phyloP scores from a whole-genome alignment of 148 eudicot genomes.

The Vaccinium macrocarpon region DNA sequence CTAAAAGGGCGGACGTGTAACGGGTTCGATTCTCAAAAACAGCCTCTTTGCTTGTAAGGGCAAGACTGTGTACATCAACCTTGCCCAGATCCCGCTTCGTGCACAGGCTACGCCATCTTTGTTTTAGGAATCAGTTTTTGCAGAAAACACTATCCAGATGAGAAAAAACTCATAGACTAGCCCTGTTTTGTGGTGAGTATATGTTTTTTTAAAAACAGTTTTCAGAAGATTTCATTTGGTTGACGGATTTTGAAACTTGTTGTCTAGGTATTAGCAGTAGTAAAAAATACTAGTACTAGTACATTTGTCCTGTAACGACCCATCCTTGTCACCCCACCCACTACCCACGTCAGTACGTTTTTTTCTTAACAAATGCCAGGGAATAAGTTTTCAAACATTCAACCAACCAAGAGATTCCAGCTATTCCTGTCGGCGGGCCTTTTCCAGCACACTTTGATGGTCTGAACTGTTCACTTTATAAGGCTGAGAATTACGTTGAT shows the following conservation, averaged over 20 bases:
- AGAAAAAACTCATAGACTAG: too few species aligned
- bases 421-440: background rate
- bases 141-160: too few species aligned
- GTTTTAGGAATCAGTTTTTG: too few species aligned
- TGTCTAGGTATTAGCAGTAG: background rate
- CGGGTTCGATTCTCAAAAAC: too few species aligned
- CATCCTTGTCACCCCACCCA: background rate
- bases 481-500: background rate
- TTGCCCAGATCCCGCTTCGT: too few species aligned
- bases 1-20: too few species aligned
- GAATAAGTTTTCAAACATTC: background rate
- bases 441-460: background rate
- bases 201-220: too few species aligned
- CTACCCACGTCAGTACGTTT: background rate
- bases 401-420: background rate
- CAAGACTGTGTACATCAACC: too few species aligned
- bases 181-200: too few species aligned
- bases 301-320: background rate
- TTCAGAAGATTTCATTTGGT: background rate
- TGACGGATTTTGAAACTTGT: background rate
- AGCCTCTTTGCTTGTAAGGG: too few species aligned
- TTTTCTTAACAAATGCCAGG: background rate
- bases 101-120: too few species aligned
- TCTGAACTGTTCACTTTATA: background rate
- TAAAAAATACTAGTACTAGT: background rate